Evolutionary conservation across 768 basidiomycete genomes (phyloP).

Genomic region (Russula vinacea): DNA sequence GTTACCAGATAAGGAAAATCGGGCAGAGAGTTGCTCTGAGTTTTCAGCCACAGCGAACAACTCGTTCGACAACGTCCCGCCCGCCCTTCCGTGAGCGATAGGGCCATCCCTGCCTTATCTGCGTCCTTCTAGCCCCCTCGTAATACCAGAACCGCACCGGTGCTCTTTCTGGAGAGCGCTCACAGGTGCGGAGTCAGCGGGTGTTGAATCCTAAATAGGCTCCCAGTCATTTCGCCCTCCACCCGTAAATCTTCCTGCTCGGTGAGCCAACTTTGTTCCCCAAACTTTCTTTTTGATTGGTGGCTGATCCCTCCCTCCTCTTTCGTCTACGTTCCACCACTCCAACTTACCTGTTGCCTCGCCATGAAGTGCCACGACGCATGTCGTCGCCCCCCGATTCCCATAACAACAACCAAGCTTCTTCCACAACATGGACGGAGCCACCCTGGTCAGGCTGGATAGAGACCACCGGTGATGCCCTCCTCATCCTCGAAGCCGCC

Average conservation of each 20-base stretch:
- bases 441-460: constrained; percentile 95
- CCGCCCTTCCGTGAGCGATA: background rate
- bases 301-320: constrained; percentile 28
- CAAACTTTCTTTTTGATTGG: constrained; percentile 31
- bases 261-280: constrained; percentile 33
- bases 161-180: constrained; percentile 7
- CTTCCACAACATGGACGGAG: constrained; percentile 64
- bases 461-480: constrained; percentile 90
- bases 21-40: constrained; percentile 14
- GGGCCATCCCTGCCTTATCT: constrained; percentile 21
- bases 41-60: constrained; percentile 29
- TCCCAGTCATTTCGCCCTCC: constrained; percentile 31
- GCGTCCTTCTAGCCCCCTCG: background rate
- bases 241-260: constrained; percentile 33
- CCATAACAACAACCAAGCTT: constrained; percentile 25
- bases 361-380: constrained; percentile 13
- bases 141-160: constrained; percentile 11
- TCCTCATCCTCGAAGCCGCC: constrained; percentile 95
- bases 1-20: constrained; percentile 21
- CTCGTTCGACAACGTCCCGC: constrained; percentile 16
- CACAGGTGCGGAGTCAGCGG: constrained; percentile 30
- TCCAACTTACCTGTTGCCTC: constrained; percentile 2
- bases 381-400: constrained; percentile 30
- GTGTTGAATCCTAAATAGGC: constrained; percentile 33
- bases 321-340: constrained; percentile 12